phyloP scores from a whole-genome alignment of 2,329 filamentous ascomycete species.

The Cryphonectria japonica region DNA sequence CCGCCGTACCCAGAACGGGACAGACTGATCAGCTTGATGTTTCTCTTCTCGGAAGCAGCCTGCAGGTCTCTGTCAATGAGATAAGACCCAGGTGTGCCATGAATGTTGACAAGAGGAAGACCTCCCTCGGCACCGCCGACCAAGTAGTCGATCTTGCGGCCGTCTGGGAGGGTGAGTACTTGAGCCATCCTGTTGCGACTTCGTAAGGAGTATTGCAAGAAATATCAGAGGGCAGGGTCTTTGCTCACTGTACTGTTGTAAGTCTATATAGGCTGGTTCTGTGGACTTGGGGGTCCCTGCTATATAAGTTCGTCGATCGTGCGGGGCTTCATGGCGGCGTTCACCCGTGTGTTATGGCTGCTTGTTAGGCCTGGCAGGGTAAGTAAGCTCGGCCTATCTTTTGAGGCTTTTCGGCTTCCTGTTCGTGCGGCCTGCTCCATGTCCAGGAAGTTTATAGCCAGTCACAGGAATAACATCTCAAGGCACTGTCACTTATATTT shows the following conservation, averaged over 20 bases:
- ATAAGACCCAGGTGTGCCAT: constrained; percentile 26
- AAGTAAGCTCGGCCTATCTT: not conserved
- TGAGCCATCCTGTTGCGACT: constrained; percentile 13
- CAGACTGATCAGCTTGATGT: constrained; percentile 25
- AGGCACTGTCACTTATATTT: no score
- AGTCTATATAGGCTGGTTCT: not conserved
- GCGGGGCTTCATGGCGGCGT: not conserved
- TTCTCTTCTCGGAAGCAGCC: constrained; percentile 15
- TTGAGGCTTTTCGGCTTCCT: not conserved
- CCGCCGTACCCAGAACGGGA: constrained; percentile 24
- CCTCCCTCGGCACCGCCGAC: constrained; percentile 21
- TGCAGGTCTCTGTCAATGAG: constrained; percentile 4
- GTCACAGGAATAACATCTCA: no score
- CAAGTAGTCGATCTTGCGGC: constrained; percentile 26
- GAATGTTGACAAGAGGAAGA: constrained; percentile 21
- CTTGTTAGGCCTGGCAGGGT: no score
- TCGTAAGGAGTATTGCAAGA: not conserved
- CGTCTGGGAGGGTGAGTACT: constrained; percentile 19
- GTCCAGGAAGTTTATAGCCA: no score
- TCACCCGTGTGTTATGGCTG: no score
- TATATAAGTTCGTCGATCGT: not conserved
- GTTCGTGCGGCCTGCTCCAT: no score
- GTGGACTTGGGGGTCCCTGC: no score
- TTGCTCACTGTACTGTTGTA: not conserved
- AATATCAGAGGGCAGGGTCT: not conserved